These are phyloP conservation scores for Meyerozyma smithsonii DNA, from an alignment of 1,139 yeast species.

Conservation along the genomic window DNA sequence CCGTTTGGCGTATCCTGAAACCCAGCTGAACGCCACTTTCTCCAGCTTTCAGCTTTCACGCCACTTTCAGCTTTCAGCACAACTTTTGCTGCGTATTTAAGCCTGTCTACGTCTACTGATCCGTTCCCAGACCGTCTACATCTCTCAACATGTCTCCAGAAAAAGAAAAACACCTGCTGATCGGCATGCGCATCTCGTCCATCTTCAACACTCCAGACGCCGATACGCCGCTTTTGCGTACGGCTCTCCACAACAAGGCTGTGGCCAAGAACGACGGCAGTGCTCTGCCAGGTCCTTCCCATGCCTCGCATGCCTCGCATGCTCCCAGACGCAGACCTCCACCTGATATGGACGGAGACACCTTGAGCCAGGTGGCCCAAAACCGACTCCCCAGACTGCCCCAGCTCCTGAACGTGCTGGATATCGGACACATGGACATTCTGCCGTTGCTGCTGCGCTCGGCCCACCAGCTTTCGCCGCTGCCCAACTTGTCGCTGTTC, in stretches of 20 bases:
- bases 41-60: no score
- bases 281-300: background rate
- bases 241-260: conserved; percentile 3
- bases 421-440: no score
- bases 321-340: conserved; percentile 3
- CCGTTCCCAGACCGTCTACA: no score
- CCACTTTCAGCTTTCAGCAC: no score
- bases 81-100: no score
- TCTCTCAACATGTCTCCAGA: conserved; percentile 4
- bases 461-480: no score
- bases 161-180: conserved; percentile 15
- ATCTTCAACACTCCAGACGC: conserved; percentile 18
- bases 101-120: no score
- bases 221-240: conserved; percentile 5
- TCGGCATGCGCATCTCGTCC: conserved; percentile 25
- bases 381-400: background rate
- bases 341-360: conserved; percentile 1
- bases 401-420: background rate
- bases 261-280: background rate
- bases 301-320: no score
- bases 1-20: no score
- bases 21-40: no score
- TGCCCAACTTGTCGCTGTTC: background rate
- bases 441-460: no score
- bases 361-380: no score